Evolutionary conservation across 2,329 filamentous ascomycete species (phyloP).

Genomic region (Lithohypha guttulata): DNA sequence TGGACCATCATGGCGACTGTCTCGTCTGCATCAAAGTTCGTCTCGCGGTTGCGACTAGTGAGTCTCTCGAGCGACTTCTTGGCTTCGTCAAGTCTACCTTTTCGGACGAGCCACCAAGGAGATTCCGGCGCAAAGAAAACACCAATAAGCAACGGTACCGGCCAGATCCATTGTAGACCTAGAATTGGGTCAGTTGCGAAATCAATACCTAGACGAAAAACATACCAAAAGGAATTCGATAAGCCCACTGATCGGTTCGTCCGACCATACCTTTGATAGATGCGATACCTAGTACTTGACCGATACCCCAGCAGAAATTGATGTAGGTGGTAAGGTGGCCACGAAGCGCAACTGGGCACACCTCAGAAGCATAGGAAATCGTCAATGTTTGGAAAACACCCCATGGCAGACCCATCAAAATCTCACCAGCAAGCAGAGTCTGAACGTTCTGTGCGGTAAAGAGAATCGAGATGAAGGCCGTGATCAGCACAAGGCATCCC

Average conservation of each 20-base stretch:
- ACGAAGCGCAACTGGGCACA: conserved; percentile 37
- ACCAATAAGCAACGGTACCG: conserved; percentile 38
- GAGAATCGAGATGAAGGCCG: conserved; percentile 38
- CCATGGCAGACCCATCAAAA: conserved; percentile 31
- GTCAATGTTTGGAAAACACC: conserved; percentile 18
- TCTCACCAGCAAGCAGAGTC: conserved; percentile 34
- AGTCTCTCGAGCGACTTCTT: conserved; percentile 35
- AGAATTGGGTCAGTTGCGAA: too few species aligned
- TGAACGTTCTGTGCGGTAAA: conserved; percentile 40
- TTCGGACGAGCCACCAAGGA: conserved; percentile 42
- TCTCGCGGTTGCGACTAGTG: conserved; percentile 42
- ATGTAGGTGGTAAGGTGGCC: conserved; percentile 38
- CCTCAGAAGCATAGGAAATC: conserved; percentile 33
- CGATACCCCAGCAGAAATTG: conserved; percentile 38
- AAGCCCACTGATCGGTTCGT: conserved; percentile 40
- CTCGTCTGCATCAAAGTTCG: conserved; percentile 69
- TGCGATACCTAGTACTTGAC: conserved; percentile 41
- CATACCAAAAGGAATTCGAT: conserved; percentile 43
- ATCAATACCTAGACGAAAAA: too few species aligned
- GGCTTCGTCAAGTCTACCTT: conserved; percentile 36
- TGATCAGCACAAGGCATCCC: conserved; percentile 31
- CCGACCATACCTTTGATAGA: conserved; percentile 40
- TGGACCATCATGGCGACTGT: conserved; percentile 88
- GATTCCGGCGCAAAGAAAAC: conserved; percentile 41
- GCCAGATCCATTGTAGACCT: conserved; percentile 45